These are phyloP conservation scores for Plasmodium gallinaceum DNA, from an alignment of 169 alveolate genomes.

Conservation along the genomic window DNA sequence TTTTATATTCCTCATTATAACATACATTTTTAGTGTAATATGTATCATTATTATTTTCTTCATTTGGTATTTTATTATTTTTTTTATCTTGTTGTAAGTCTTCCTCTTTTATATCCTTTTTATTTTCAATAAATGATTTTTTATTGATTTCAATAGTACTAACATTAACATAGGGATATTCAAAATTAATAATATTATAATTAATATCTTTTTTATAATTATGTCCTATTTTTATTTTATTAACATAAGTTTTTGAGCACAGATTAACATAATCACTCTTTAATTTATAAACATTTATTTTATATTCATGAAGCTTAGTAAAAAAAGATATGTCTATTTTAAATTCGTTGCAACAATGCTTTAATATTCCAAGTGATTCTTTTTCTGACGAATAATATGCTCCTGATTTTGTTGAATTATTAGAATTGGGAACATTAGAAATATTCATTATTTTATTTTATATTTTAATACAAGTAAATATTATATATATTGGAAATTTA, in stretches of 20 bases:
- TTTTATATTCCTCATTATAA: not conserved
- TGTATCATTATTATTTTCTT: not conserved
- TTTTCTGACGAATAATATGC: not conserved
- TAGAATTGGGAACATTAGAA: not conserved
- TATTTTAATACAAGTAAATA: too few species aligned
- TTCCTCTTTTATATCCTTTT: not conserved
- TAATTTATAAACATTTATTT: constrained; percentile 36
- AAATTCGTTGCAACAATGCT: constrained; percentile 40
- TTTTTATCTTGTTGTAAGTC: not conserved
- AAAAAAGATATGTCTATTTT: constrained; percentile 72
- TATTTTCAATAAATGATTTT: constrained; percentile 9
- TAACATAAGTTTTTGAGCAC: constrained; percentile 19
- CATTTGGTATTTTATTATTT: not conserved
- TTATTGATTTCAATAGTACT: constrained; percentile 37
- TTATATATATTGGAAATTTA: too few species aligned
- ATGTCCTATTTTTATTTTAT: constrained; percentile 24
- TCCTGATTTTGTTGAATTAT: not conserved
- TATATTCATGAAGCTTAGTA: constrained; percentile 33
- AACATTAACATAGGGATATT: constrained; percentile 16
- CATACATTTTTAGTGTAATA: not conserved
- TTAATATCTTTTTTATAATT: not conserved
- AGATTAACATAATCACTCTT: constrained; percentile 47
- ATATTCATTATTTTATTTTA: not conserved
- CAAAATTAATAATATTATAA: not conserved
- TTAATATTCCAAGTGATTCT: constrained; percentile 3